phyloP scores from a whole-genome alignment of 495 filamentous ascomycete genomes.

The Aspergillus panamensis region DNA sequence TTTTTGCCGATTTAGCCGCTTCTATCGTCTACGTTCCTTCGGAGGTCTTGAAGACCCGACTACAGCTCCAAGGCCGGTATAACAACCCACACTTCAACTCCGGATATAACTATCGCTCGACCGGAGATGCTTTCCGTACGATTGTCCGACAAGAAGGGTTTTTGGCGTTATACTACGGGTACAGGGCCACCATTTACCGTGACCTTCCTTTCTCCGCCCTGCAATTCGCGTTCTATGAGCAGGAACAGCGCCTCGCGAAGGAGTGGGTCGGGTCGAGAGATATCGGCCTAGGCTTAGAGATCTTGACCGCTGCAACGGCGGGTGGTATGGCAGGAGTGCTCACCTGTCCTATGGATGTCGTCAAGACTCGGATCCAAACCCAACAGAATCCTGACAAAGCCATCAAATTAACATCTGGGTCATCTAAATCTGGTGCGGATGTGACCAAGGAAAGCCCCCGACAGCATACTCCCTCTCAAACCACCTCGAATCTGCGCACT shows the following conservation, averaged over 20 bases:
- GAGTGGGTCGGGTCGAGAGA: constrained; percentile 67
- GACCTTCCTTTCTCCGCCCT: constrained; percentile 94
- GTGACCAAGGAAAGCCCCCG: constrained; percentile 37
- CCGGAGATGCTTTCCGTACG: constrained; percentile 72
- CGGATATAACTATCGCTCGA: constrained; percentile 89
- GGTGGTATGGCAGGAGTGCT: constrained; percentile 92
- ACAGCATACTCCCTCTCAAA: constrained; percentile 28
- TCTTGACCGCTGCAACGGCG: constrained; percentile 85
- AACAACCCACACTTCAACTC: constrained; percentile 92
- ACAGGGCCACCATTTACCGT: constrained; percentile 87
- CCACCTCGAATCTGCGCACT: constrained; percentile 29
- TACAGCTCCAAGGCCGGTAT: constrained; percentile 90
- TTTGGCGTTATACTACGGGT: constrained; percentile 86
- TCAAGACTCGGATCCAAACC: constrained; percentile 97
- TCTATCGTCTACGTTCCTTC: constrained; percentile 92
- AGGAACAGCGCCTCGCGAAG: constrained; percentile 78
- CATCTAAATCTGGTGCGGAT: constrained; percentile 26
- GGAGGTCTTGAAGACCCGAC: constrained; percentile 91
- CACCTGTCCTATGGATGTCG: constrained; percentile 93
- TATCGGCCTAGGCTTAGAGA: constrained; percentile 80
- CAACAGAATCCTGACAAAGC: constrained; percentile 61
- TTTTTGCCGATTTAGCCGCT: constrained; percentile 87
- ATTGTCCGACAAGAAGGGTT: constrained; percentile 80
- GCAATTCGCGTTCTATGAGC: constrained; percentile 97
- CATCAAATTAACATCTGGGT: constrained; percentile 10